phyloP scores from a whole-genome alignment of 2,329 filamentous ascomycete genomes.

The Beauveria sp. region DNA sequence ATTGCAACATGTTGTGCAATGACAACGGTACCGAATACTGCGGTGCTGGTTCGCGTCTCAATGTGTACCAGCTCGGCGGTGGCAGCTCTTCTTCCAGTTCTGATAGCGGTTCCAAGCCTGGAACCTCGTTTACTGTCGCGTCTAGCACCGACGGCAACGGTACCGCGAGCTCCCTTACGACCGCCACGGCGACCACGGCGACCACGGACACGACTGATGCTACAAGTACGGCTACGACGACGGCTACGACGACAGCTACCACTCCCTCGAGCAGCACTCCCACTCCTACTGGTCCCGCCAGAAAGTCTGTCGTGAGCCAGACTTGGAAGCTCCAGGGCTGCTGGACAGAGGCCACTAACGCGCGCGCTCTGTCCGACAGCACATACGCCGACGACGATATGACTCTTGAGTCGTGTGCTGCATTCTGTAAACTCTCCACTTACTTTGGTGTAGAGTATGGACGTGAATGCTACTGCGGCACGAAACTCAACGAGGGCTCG shows the following conservation, averaged over 20 bases:
- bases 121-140: slow-evolving; percentile 24
- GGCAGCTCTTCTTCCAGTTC: not conserved
- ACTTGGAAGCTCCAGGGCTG: slow-evolving; percentile 28
- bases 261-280: slow-evolving; percentile 15
- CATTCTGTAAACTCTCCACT: slow-evolving; percentile 21
- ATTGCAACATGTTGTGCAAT: slow-evolving; percentile 29
- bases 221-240: slow-evolving; percentile 15
- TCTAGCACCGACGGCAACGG: not conserved
- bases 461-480: slow-evolving; percentile 32
- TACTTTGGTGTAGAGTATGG: slow-evolving; percentile 30
- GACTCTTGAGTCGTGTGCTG: slow-evolving; percentile 27
- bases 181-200: not conserved
- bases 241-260: not conserved
- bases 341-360: slow-evolving; percentile 25
- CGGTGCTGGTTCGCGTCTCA: slow-evolving; percentile 26
- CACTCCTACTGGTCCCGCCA: slow-evolving; percentile 18
- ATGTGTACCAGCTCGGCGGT: slow-evolving; percentile 24
- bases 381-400: slow-evolving; percentile 24
- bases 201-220: not conserved
- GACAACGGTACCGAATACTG: slow-evolving; percentile 30
- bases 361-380: slow-evolving; percentile 23
- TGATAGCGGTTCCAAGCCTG: slow-evolving; percentile 19
- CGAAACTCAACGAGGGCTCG: slow-evolving; percentile 22
- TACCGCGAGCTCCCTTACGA: not conserved
- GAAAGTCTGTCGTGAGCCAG: slow-evolving; percentile 18